These are phyloP conservation scores for Pichia sp. DNA, from an alignment of 1,139 yeast genomes.

Conservation along the genomic window DNA sequence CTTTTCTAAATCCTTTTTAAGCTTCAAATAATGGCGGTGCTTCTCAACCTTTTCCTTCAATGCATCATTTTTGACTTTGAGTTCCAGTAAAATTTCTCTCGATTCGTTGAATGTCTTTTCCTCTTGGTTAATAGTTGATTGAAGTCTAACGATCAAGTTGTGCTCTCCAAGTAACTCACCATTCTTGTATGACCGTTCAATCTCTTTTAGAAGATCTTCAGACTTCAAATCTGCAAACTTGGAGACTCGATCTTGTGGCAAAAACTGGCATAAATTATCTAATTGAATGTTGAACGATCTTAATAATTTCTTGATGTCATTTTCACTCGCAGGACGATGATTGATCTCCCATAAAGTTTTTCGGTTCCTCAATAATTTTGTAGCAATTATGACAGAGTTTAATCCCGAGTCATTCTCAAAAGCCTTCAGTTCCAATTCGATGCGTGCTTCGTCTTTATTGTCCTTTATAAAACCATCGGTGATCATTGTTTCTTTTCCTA, in stretches of 20 bases:
- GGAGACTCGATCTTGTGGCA: slow-evolving; percentile 94
- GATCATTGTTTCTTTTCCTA: slow-evolving; percentile 71
- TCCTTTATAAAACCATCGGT: slow-evolving; percentile 70
- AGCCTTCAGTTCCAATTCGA: slow-evolving; percentile 65
- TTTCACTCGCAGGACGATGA: slow-evolving; percentile 39
- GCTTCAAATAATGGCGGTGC: slow-evolving; percentile 33
- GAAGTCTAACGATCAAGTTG: slow-evolving; percentile 50
- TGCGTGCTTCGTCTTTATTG: slow-evolving; percentile 52
- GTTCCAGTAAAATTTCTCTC: slow-evolving; percentile 32
- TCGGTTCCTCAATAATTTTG: slow-evolving; percentile 37
- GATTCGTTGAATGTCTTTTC: slow-evolving; percentile 32
- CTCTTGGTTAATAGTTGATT: slow-evolving; percentile 36
- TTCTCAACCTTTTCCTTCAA: slow-evolving; percentile 29
- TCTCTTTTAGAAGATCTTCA: slow-evolving; percentile 67
- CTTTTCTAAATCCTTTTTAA: slow-evolving; percentile 41
- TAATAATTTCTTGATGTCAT: slow-evolving; percentile 44
- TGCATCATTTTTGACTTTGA: slow-evolving; percentile 33
- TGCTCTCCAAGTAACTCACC: slow-evolving; percentile 56
- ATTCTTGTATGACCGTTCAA: slow-evolving; percentile 76
- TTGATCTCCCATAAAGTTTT: slow-evolving; percentile 61
- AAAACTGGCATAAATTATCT: slow-evolving; percentile 87
- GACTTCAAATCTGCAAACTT: slow-evolving; percentile 84
- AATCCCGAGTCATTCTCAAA: slow-evolving; percentile 27
- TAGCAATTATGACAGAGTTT: slow-evolving; percentile 40
- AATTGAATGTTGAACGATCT: slow-evolving; percentile 67